Conservation (phyloP, 345 rosid genomes). For the Nasturtium officinale region DNA sequence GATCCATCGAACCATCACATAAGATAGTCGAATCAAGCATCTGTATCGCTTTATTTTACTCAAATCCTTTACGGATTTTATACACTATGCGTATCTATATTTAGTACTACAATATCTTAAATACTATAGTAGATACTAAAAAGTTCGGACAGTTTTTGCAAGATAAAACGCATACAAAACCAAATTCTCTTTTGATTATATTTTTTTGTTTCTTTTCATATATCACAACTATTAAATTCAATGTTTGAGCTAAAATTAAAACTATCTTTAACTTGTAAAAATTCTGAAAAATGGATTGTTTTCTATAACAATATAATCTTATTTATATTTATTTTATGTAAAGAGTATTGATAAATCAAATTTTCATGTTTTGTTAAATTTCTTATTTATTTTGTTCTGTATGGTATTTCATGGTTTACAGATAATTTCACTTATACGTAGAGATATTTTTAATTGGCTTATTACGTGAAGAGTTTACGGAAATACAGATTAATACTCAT, state of each 20-base stretch:
- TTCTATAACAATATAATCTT: neutral
- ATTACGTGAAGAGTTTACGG: neutral
- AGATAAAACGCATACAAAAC: constrained; percentile 14
- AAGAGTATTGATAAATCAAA: neutral
- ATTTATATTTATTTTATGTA: neutral
- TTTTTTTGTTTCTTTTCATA: neutral
- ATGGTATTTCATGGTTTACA: neutral
- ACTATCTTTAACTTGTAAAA: neutral
- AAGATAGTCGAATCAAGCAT: constrained; percentile 42
- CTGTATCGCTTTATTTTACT: constrained; percentile 33
- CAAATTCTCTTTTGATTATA: constrained; percentile 4
- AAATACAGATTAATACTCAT: neutral
- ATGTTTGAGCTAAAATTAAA: neutral
- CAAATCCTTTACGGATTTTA: constrained; percentile 38
- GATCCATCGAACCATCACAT: constrained; percentile 41
- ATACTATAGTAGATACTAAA: neutral
- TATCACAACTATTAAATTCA: neutral
- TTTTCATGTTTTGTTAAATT: neutral
- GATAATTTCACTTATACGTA: neutral
- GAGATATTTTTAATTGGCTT: neutral
- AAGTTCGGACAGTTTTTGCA: neutral
- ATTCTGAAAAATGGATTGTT: neutral
- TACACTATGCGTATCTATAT: constrained; percentile 22
- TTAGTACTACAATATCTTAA: constrained; percentile 9
- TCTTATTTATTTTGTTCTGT: neutral